phyloP scores from a whole-genome alignment of 176 grass and related monocot species.

The Oryza meridionalis region DNA sequence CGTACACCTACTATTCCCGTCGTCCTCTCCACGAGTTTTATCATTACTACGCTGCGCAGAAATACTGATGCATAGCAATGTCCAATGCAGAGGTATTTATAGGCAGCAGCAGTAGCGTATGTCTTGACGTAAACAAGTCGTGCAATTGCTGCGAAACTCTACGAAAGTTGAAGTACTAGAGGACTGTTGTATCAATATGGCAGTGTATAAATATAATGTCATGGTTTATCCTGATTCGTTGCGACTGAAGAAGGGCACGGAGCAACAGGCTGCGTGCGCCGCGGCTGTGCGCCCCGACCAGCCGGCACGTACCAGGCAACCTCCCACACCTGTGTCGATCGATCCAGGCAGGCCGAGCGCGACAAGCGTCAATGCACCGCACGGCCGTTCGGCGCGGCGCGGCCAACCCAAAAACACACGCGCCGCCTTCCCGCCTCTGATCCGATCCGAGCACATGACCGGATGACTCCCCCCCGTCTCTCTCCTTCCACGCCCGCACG shows the following conservation, averaged over 20 bases:
- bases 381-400: neutral
- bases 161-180: too few species aligned
- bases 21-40: neutral
- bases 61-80: neutral
- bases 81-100: neutral
- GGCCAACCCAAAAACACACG: neutral
- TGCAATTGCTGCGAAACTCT: neutral
- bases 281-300: constrained; percentile 24
- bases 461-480: neutral
- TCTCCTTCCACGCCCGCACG: neutral
- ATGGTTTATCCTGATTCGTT: too few species aligned
- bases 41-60: neutral
- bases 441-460: neutral
- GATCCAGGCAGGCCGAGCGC: constrained; percentile 8
- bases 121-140: constrained; percentile 19
- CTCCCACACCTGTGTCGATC: neutral
- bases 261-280: neutral
- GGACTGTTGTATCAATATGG: neutral
- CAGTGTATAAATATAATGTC: too few species aligned
- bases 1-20: neutral
- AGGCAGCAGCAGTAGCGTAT: neutral
- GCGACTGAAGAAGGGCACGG: neutral
- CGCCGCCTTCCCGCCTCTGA: too few species aligned
- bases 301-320: constrained; percentile 12
- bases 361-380: constrained; percentile 37